Conservation (phyloP, 345 rosid genomes). For the Noccaea bulbosa region DNA sequence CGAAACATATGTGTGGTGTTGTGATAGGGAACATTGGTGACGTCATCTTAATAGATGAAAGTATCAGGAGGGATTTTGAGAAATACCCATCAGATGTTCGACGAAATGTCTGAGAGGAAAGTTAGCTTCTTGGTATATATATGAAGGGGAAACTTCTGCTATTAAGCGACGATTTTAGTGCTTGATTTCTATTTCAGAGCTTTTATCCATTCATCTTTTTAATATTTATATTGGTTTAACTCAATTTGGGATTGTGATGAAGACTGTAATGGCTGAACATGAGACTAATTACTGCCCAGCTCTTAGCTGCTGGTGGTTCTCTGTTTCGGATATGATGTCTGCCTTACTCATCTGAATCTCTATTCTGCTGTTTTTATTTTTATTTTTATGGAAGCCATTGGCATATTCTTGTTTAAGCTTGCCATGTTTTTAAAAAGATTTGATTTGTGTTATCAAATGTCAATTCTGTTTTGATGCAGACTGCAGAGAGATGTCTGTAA, state of each 20-base stretch:
- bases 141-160: not conserved
- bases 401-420: slow-evolving; percentile 36
- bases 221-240: not conserved
- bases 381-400: not conserved
- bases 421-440: slow-evolving; percentile 25
- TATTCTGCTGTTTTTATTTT: not conserved
- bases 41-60: not conserved
- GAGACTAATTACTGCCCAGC: slow-evolving; percentile 54
- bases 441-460: slow-evolving; percentile 33
- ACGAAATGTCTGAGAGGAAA: slow-evolving; percentile 37
- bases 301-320: slow-evolving; percentile 58
- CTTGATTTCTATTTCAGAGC: not conserved
- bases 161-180: not conserved
- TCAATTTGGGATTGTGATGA: slow-evolving; percentile 51
- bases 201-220: not conserved
- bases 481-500: not conserved
- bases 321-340: slow-evolving; percentile 51
- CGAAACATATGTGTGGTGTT: not conserved
- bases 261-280: slow-evolving; percentile 49
- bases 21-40: not conserved
- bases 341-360: slow-evolving; percentile 81
- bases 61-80: not conserved
- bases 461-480: slow-evolving; percentile 21
- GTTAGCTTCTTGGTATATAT: slow-evolving; percentile 25
- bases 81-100: slow-evolving; percentile 39